Percentiles rank a stretch among this genome's conserved stretches.
Conservation (phyloP, 2,329 filamentous ascomycete species). For the Aureobasidium sp. region DNA sequence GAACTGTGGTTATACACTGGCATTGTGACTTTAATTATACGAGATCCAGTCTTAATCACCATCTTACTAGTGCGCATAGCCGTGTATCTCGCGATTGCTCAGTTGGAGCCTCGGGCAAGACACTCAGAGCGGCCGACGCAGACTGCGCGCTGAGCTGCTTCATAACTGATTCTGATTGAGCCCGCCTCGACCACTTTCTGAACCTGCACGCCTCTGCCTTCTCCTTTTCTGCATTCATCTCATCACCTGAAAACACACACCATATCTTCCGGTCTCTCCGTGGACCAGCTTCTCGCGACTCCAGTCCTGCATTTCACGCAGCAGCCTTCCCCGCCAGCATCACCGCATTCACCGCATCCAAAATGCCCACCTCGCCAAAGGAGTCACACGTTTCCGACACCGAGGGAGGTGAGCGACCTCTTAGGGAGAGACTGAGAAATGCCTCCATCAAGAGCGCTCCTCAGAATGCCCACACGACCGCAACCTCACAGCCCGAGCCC, state of each 20-base stretch:
- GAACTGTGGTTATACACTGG: not conserved
- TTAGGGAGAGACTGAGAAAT: constrained; percentile 53
- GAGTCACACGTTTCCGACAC: constrained; percentile 26
- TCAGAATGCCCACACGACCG: not conserved
- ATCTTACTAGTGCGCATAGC: not conserved
- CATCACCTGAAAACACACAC: not conserved
- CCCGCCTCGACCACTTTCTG: constrained; percentile 4
- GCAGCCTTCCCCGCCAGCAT: not conserved
- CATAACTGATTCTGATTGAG: not conserved
- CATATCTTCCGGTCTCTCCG: too few relatives aligned
- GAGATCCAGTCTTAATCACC: not conserved
- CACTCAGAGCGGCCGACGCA: not conserved
- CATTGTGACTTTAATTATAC: not conserved
- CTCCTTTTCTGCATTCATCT: not conserved
- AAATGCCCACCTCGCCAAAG: constrained; percentile 20
- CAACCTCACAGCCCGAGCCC: not conserved
- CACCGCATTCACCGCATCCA: not conserved
- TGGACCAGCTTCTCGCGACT: not conserved
- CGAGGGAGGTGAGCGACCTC: constrained; percentile 46
- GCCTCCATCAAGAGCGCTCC: constrained; percentile 41
- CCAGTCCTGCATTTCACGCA: not conserved
- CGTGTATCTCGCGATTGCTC: not conserved
- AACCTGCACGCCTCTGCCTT: not conserved
- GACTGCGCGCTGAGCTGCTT: not conserved
- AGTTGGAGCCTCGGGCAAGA: not conserved